Percentiles rank a stretch among this genome's conserved stretches.
These are phyloP conservation scores for Neophaeococcomyces aloes DNA, from an alignment of 2,329 filamentous ascomycete genomes.

Conservation along the genomic window DNA sequence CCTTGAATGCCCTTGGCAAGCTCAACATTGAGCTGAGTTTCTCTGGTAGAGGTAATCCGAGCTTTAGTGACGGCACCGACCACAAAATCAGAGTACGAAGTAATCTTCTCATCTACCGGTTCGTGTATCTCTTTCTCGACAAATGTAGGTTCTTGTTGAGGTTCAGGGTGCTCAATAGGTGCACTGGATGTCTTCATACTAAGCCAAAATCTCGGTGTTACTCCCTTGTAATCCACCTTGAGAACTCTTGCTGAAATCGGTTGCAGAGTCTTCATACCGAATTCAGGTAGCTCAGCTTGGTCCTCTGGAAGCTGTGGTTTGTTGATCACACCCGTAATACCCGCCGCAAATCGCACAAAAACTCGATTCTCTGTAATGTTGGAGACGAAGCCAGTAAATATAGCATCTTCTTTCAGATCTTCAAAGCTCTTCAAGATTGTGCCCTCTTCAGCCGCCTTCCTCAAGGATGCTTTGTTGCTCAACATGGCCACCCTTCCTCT, in stretches of 20 bases:
- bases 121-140: slow-evolving; percentile 36
- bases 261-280: slow-evolving; percentile 68
- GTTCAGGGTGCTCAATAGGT: slow-evolving; percentile 30
- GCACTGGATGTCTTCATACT: slow-evolving; percentile 46
- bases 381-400: slow-evolving; percentile 68
- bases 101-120: slow-evolving; percentile 54
- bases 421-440: slow-evolving; percentile 61
- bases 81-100: slow-evolving; percentile 57
- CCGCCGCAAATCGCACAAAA: slow-evolving; percentile 79
- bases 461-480: slow-evolving; percentile 71
- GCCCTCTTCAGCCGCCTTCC: slow-evolving; percentile 63
- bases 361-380: slow-evolving; percentile 72
- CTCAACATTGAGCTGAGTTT: slow-evolving; percentile 84
- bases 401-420: slow-evolving; percentile 57
- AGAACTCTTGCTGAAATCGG: slow-evolving; percentile 62
- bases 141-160: slow-evolving; percentile 20
- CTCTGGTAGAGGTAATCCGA: slow-evolving; percentile 71
- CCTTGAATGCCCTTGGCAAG: slow-evolving; percentile 80
- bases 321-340: slow-evolving; percentile 66
- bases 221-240: slow-evolving; percentile 54
- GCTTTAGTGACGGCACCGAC: slow-evolving; percentile 67
- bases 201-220: slow-evolving; percentile 56
- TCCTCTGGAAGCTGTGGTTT: slow-evolving; percentile 68
- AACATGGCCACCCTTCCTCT: slow-evolving; percentile 66
- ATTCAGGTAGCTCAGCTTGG: slow-evolving; percentile 56